phyloP scores from a whole-genome alignment of 352 stramenopile species.

The Pythium pectinolyticum region DNA sequence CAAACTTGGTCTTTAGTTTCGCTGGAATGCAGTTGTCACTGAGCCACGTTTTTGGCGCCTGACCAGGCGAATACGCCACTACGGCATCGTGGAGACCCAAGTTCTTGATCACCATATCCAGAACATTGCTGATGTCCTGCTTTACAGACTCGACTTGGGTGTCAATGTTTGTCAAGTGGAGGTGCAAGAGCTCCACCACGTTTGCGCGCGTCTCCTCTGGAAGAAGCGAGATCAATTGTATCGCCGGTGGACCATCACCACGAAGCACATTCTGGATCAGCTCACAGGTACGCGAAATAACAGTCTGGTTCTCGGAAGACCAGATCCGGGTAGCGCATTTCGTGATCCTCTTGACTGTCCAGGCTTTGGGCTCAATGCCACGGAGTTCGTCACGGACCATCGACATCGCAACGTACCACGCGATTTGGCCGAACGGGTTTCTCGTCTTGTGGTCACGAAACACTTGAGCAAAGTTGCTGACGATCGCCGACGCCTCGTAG shows the following conservation, averaged over 20 bases:
- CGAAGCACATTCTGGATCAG: neutral
- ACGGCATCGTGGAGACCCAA: neutral
- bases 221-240: neutral
- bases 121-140: neutral
- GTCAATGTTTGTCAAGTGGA: neutral
- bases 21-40: neutral
- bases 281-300: neutral
- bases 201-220: neutral
- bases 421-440: conserved; percentile 6
- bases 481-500: neutral
- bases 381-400: neutral
- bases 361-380: neutral
- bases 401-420: conserved; percentile 6
- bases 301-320: neutral
- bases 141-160: neutral
- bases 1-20: neutral
- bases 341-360: neutral
- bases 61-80: neutral
- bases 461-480: neutral
- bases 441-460: neutral
- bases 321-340: neutral
- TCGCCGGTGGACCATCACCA: neutral
- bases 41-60: neutral
- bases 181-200: neutral
- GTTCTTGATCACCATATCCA: neutral